Conservation (phyloP, 352 stramenopile species). For the Phytopythium aichiense region DNA sequence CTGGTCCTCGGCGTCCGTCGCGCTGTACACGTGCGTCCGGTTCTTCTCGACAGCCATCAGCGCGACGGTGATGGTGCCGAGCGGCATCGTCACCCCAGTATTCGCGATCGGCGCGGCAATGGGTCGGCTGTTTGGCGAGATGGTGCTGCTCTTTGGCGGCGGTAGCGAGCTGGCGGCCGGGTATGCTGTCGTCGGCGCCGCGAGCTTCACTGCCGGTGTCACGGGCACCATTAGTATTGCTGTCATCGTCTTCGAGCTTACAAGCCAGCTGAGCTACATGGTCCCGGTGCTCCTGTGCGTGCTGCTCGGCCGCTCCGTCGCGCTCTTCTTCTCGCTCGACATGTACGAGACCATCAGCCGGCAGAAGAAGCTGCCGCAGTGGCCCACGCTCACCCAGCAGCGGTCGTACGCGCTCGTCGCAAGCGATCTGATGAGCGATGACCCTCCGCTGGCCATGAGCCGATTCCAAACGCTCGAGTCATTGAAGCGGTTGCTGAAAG, state of each 20-base stretch:
- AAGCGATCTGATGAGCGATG: slow-evolving; percentile 61
- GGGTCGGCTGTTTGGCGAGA: slow-evolving; percentile 88
- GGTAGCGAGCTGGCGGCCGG: slow-evolving; percentile 52
- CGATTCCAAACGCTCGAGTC: slow-evolving; percentile 52
- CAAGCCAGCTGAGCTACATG: slow-evolving; percentile 88
- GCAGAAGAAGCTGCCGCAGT: slow-evolving; percentile 77
- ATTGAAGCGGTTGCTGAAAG: slow-evolving; percentile 38
- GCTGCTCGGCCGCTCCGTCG: slow-evolving; percentile 63
- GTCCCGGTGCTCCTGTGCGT: slow-evolving; percentile 81
- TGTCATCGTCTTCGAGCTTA: slow-evolving; percentile 88
- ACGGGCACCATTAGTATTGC: slow-evolving; percentile 77
- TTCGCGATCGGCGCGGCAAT: slow-evolving; percentile 88
- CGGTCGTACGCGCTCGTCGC: slow-evolving; percentile 70
- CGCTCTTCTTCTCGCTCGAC: slow-evolving; percentile 67
- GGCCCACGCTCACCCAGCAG: slow-evolving; percentile 75
- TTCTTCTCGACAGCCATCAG: slow-evolving; percentile 77
- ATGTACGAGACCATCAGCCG: slow-evolving; percentile 84
- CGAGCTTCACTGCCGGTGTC: slow-evolving; percentile 77
- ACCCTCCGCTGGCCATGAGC: slow-evolving; percentile 37
- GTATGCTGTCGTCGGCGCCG: slow-evolving; percentile 78
- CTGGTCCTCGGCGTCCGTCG: slow-evolving; percentile 59
- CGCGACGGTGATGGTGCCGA: slow-evolving; percentile 83
- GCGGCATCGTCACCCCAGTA: slow-evolving; percentile 89
- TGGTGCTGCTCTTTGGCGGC: slow-evolving; percentile 51
- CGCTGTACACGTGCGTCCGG: slow-evolving; percentile 64